Evolutionary conservation across 1,139 yeast species (phyloP), one percentile per base, ranked within the genome.

Genomic region (Pneumocystis wakefieldiae): DNA sequence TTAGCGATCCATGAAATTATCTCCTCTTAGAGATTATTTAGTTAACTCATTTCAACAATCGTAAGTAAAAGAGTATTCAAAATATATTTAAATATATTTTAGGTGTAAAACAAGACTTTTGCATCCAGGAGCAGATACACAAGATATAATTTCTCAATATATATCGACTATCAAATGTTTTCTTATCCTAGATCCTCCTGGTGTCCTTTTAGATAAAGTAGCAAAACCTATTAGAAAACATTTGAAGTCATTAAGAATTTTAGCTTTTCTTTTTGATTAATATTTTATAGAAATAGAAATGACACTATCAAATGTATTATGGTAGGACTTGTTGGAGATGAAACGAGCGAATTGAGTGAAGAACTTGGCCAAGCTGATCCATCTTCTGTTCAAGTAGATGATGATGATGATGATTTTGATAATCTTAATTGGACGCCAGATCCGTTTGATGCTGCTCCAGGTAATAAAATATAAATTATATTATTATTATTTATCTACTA

Each of bases 371-470:
- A 69, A 1, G 65, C 69, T 14, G 65, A 69, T 14, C 55, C 55
- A 24, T 48, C 55, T 5, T 48, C 55, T 48, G 29, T 48, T 48
- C 61, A 67, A 8, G 61, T 64, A 14, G 24, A 63, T 17, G 57
- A 57, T 61, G 65, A 59, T 35, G 38, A 55, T 12, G 62, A 55
- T n/a, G 64, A 48, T 6, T 62, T 57, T 15, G 42, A 67, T 37
- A 83, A 80, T 66, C 72, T 85, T 3, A 76, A 80, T 38, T 91
- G 97, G 97, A 75, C 74, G 7, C 97, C 97, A 0, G 96, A 89
- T 69, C 97, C 97, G 0, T 80, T 87, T n/a, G 96, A 87, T 74
- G 95, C 96, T 0, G 80, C 94, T 8, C 87, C 95, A 0, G 96
- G 90, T 72, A 88, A 89, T 73, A 12, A 14, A 48, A 24, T 48